phyloP scores from a whole-genome alignment of 306 rosid species.

The Herpetospermum pedunculosum region DNA sequence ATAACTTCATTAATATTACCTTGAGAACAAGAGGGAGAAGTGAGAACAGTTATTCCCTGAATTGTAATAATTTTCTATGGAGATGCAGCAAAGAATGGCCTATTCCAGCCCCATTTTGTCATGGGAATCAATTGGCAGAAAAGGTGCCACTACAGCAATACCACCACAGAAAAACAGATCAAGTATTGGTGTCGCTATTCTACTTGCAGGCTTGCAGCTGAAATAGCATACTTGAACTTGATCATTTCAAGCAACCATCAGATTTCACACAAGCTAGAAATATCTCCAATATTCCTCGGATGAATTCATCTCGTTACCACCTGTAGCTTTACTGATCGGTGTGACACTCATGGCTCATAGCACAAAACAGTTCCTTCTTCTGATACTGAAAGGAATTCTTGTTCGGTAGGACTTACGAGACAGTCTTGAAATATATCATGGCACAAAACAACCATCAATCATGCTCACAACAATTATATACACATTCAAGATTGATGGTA shows the following conservation, averaged over 20 bases:
- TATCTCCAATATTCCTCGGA: background rate
- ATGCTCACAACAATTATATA: background rate
- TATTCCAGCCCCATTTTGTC: background rate
- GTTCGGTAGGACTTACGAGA: background rate
- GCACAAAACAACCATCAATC: background rate
- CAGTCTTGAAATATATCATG: background rate
- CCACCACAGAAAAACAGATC: background rate
- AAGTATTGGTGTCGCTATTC: background rate
- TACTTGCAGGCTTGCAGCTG: background rate
- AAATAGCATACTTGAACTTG: background rate
- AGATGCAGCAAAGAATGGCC: background rate
- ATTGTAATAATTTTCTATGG: background rate
- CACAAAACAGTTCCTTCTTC: background rate
- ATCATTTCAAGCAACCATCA: background rate
- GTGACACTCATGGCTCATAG: background rate
- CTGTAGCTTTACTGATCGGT: background rate
- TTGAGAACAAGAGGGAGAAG: background rate
- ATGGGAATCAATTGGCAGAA: background rate
- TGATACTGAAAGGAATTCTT: background rate
- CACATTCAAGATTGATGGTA: background rate
- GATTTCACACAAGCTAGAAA: background rate
- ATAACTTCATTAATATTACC: background rate
- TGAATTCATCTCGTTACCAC: background rate
- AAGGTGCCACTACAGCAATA: background rate
- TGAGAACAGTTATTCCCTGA: background rate